phyloP scores from a whole-genome alignment of 495 filamentous ascomycete species.

The Penicillium longicatenatum region DNA sequence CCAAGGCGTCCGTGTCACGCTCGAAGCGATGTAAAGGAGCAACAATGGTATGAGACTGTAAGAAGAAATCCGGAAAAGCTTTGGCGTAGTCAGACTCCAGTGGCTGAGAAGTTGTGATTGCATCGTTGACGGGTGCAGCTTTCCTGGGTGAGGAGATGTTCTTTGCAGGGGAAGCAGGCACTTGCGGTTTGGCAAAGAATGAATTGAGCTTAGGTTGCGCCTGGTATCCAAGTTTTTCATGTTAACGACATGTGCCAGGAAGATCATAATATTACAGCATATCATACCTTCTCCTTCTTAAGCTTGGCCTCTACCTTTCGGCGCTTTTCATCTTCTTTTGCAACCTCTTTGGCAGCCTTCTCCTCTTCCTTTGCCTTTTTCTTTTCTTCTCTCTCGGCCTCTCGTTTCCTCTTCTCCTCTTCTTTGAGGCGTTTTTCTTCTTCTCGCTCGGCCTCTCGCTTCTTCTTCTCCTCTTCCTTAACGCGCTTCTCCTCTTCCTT shows the following conservation, averaged over 20 bases:
- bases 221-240: conserved; percentile 30
- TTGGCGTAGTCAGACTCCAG: conserved; percentile 64
- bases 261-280: background rate
- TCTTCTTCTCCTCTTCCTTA: conserved; percentile 50
- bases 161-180: conserved; percentile 23
- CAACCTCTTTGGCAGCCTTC: conserved; percentile 57
- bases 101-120: conserved; percentile 15
- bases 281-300: conserved; percentile 67
- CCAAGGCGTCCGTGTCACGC: conserved; percentile 57
- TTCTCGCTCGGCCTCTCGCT: conserved; percentile 43
- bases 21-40: conserved; percentile 56
- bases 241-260: background rate
- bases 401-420: conserved; percentile 38
- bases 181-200: conserved; percentile 59
- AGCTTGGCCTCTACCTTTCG: conserved; percentile 63
- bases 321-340: conserved; percentile 59
- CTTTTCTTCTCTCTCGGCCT: conserved; percentile 45
- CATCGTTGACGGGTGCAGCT: conserved; percentile 9
- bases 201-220: conserved; percentile 59
- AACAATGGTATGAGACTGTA: conserved; percentile 65
- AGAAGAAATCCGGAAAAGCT: conserved; percentile 75
- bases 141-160: conserved; percentile 30
- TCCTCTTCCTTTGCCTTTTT: conserved; percentile 66
- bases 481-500: conserved; percentile 53
- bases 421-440: conserved; percentile 47